Conservation (phyloP, 2,329 filamentous ascomycete species). For the Elsinoe perseae region DNA sequence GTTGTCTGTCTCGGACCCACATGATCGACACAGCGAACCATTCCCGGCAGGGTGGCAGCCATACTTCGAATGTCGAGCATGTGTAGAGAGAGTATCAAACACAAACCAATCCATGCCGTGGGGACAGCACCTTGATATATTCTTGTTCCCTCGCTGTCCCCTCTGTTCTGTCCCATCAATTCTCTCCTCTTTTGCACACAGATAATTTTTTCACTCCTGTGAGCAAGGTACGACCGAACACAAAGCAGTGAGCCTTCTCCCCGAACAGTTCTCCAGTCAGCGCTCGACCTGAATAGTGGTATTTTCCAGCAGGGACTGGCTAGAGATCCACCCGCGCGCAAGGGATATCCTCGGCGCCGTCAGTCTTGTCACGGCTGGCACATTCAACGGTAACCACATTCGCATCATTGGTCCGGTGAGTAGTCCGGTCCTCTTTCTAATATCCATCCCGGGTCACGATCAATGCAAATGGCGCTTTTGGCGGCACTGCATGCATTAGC, state of each 20-base stretch:
- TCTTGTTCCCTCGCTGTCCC: neutral
- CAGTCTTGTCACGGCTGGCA: neutral
- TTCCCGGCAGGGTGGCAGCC: neutral
- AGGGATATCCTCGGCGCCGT: neutral
- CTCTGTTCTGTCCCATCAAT: neutral
- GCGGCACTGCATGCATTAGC: neutral
- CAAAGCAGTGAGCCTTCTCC: neutral
- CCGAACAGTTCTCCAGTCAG: neutral
- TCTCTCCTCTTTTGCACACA: constrained; percentile 7
- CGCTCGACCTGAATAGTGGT: neutral
- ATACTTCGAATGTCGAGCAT: neutral
- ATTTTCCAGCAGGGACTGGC: neutral
- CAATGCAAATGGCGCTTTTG: neutral
- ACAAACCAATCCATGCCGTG: neutral
- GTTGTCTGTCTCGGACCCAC: neutral
- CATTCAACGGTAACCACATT: neutral
- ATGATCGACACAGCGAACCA: constrained; percentile 2
- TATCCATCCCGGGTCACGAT: neutral
- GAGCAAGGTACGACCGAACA: neutral
- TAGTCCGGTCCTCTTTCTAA: neutral
- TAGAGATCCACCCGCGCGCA: neutral
- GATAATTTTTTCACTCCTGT: neutral
- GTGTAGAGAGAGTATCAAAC: neutral
- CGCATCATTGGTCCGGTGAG: neutral
- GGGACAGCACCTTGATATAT: neutral